phyloP scores from a whole-genome alignment of 257 asterid genomes.

The Ligustrum vulgare region DNA sequence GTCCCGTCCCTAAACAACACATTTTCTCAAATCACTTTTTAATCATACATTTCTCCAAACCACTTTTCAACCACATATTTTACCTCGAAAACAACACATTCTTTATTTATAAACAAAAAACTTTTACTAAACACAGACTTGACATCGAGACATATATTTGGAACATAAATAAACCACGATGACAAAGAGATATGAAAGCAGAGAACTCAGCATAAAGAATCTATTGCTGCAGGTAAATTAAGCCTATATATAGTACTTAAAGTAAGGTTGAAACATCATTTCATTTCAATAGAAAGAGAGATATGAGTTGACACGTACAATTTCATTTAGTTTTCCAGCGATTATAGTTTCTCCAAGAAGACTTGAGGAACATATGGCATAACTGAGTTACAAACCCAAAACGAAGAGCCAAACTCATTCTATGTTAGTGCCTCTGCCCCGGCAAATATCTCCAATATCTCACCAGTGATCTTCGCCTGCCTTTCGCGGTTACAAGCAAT shows the following conservation, averaged over 20 bases:
- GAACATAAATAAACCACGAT: background rate
- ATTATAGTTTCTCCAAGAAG: background rate
- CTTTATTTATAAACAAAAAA: no score
- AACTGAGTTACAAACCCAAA: background rate
- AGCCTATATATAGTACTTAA: background rate
- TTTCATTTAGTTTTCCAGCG: background rate
- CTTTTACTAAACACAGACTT: no score
- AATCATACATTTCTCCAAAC: no score
- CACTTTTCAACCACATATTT: no score
- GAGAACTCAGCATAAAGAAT: background rate
- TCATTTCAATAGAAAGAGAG: background rate
- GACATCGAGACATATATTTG: background rate
- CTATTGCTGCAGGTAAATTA: background rate
- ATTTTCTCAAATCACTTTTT: no score
- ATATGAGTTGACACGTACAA: background rate
- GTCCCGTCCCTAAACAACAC: background rate
- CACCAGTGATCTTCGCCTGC: slow-evolving; percentile 75
- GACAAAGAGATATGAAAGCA: background rate
- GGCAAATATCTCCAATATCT: slow-evolving; percentile 70
- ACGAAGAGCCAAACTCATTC: background rate
- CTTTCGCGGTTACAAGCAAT: slow-evolving; percentile 60
- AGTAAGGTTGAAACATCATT: background rate
- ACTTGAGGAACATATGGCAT: background rate
- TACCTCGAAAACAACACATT: no score
- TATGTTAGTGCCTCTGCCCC: slow-evolving; percentile 44